These are phyloP conservation scores for Tubosaeta sp. DNA, from an alignment of 768 basidiomycete species.

Conservation along the genomic window DNA sequence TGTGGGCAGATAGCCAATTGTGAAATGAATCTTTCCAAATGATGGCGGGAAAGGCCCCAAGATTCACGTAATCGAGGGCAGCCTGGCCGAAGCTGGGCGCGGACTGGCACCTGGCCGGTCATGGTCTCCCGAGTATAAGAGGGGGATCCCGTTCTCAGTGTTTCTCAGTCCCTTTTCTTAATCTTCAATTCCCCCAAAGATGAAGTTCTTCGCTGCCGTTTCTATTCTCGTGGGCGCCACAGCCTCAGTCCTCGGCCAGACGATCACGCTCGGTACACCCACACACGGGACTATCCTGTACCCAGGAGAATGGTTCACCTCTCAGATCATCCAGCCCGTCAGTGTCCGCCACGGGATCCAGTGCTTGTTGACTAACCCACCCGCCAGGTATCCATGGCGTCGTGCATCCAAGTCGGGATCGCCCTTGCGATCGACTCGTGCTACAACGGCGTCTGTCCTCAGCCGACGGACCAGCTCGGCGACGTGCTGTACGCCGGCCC, in stretches of 20 bases:
- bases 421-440: slow-evolving; percentile 18
- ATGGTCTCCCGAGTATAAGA: not conserved
- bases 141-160: not conserved
- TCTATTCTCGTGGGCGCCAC: slow-evolving; percentile 4
- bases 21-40: not conserved
- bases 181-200: not conserved
- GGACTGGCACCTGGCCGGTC: not conserved
- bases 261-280: slow-evolving; percentile 25
- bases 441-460: slow-evolving; percentile 13
- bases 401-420: slow-evolving; percentile 17
- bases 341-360: not conserved
- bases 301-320: slow-evolving; percentile 16
- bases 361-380: not conserved
- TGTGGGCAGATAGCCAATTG: not conserved
- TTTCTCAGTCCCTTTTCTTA: not conserved
- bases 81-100: not conserved
- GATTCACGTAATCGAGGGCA: not conserved
- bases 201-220: slow-evolving; percentile 14
- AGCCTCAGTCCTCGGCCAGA: slow-evolving; percentile 21
- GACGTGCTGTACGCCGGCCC: slow-evolving; percentile 27
- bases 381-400: slow-evolving; percentile 15
- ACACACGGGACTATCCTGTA: slow-evolving; percentile 16
- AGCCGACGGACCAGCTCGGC: slow-evolving; percentile 15
- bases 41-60: not conserved
- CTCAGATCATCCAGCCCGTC: slow-evolving; percentile 22